Base-by-base conservation (phyloP, 2,329 filamentous ascomycete species). In the Fusarium solani-melongenae region DNA sequence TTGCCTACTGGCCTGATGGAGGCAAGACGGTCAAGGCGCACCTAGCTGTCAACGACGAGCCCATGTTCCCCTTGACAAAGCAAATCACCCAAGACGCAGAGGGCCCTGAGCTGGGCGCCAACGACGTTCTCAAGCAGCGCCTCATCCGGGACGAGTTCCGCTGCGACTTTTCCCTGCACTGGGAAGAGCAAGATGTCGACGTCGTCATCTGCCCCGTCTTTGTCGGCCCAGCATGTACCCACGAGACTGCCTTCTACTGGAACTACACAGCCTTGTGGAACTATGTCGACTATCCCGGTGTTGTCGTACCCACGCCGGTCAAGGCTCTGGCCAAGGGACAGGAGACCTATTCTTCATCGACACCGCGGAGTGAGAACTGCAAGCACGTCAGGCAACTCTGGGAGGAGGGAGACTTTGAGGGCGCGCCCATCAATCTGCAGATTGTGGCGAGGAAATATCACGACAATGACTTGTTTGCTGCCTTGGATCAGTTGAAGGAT, bases 211-310 rank as follows among this genome's bases (percentile, higher is more conserved):
- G 67, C 0, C 71, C 70, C 0, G 70, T 62, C 0, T 74, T 73
- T 2, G 58, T 73, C 9, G 70, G 81, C 1, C 81, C 82, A 0
- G 83, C 83, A 0, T 75, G 78, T 10, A 66, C 69, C 2, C 83
- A 84, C 49, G 81, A 83, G 14, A 82, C 81, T 3, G 73, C 78
- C 0, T 74, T 79, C 1, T 78, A 82, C 62, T 83, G 81, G 80
- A 80, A 82, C 22, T 82, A 83, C 63, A 83, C 81, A 0, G 79
- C 80, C 6, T 73, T 82, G 8, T 83, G 78, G 73, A 83, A 83
- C 29, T 80, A 82, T 20, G 70, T 83, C 2, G 82, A 83, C 53
- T 82, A 79, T 17, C 81, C 82, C 0, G 82, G 78, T 0, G 78
- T 78, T 0, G 81, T 81, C 0, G 39, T 84, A 0, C 82, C 82